Base-by-base conservation (phyloP, 2,329 filamentous ascomycete genomes). In the Lasiodiplodia hormozganensis region DNA sequence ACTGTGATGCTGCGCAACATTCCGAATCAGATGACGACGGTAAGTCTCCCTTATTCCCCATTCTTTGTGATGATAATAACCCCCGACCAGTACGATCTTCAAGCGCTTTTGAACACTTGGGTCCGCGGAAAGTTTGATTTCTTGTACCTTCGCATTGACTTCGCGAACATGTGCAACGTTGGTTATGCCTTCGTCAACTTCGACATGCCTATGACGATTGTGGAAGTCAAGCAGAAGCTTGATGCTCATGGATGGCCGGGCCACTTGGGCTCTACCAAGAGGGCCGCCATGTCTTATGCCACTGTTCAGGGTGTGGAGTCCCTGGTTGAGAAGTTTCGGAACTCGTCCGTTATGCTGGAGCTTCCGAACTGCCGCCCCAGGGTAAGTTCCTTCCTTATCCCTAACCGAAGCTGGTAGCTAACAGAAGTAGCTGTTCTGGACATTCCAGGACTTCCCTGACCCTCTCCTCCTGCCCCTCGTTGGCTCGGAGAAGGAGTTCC, bases 141-240 rank as follows among this genome's bases (percentile, higher is more conserved):
- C 79, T 89, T 97, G 85, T 99, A 99, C 78, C 82, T 98, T 65
- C 90, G 96, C 49, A 98, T 98, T 74, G 87, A 88, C 71, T 85
- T 79, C 71, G 72, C 78, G 66, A 79, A 80, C 47, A 77, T 69
- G 65, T 76, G 71, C 70, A 97, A 94, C 77, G 95, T 98, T 69
- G 96, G 96, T 56, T 98, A 98, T 79, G 95, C 94, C 0, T 99
- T 98, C 80, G 93, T 99, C 82, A 97, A 99, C 80, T 97, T 98
- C 74, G 87, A 90, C 53, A 89, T 94, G 77, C 89, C 92, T 0
- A 83, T 90, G 69, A 88, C 92, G 77, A 93, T 96, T 69, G 87
- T 93, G 66, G 84, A 89, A 14, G 75, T 78, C 69, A 52, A 72
- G 51, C 65, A 67, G 56, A 16, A 53, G 21, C 58, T 70, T 36